These are phyloP conservation scores for Suhomyces choctaworum DNA, from an alignment of 1,139 yeast species.

Conservation along the genomic window DNA sequence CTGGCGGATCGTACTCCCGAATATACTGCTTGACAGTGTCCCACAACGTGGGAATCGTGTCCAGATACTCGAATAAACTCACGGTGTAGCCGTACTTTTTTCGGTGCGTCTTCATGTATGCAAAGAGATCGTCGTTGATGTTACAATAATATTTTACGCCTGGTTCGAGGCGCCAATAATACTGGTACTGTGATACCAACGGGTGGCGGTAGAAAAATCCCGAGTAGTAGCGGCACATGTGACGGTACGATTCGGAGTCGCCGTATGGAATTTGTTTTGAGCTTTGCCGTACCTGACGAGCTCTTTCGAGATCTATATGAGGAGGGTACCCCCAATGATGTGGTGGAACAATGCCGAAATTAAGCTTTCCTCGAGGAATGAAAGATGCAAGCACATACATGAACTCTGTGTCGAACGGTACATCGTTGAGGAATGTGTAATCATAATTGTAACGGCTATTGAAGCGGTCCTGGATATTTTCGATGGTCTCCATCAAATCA, in stretches of 20 bases:
- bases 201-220: conserved; percentile 38
- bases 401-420: conserved; percentile 30
- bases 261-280: conserved; percentile 23
- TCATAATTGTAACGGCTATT: conserved; percentile 29
- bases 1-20: conserved; percentile 7
- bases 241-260: conserved; percentile 33
- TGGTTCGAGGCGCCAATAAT: conserved; percentile 34
- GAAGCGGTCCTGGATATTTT: conserved; percentile 21
- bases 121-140: conserved; percentile 31
- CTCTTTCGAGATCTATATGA: conserved; percentile 27
- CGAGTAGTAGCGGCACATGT: conserved; percentile 39
- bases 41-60: conserved; percentile 39
- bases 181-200: conserved; percentile 30
- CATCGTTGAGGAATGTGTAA: conserved; percentile 38
- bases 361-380: conserved; percentile 25
- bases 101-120: conserved; percentile 22
- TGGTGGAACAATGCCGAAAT: conserved; percentile 32
- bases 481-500: conserved; percentile 20
- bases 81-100: conserved; percentile 28
- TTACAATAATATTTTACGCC: conserved; percentile 25
- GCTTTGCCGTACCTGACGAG: conserved; percentile 14
- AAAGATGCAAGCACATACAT: conserved; percentile 22
- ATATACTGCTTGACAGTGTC: conserved; percentile 20
- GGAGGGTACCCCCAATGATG: conserved; percentile 37
- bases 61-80: conserved; percentile 34